phyloP scores from a whole-genome alignment of 192 early-diverging fungal species.

The Piromyces sp. region DNA sequence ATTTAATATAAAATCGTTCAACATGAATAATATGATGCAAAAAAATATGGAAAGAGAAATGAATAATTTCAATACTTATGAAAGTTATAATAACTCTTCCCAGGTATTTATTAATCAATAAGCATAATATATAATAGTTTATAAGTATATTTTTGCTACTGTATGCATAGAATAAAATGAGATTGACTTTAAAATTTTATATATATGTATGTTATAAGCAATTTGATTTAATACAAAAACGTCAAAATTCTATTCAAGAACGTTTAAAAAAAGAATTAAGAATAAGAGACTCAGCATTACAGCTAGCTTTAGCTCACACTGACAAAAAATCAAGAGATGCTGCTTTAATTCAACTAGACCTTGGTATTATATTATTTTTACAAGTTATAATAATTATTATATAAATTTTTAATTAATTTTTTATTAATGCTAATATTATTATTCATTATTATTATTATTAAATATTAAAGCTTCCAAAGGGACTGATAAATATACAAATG shows the following conservation, averaged over 20 bases:
- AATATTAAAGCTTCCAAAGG: neutral
- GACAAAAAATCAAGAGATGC: neutral
- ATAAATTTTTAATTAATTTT: no score
- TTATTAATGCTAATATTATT: no score
- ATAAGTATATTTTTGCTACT: no score
- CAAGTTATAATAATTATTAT: no score
- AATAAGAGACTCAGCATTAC: neutral
- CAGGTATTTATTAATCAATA: no score
- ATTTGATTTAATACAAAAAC: neutral
- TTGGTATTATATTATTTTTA: neutral
- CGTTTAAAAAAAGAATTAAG: neutral
- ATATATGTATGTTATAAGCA: no score
- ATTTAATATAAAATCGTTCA: no score
- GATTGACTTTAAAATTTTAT: no score
- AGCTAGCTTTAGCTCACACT: neutral
- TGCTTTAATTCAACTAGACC: neutral
- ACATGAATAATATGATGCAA: neutral
- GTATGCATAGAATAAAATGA: no score
- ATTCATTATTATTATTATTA: no score
- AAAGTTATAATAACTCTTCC: neutral
- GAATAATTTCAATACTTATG: neutral
- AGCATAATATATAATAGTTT: no score
- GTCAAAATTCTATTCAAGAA: neutral
- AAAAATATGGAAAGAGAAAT: neutral
- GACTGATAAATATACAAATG: neutral